Base-by-base conservation (phyloP, 164 flowering plant genomes). In the Warburgia ugandensis region DNA sequence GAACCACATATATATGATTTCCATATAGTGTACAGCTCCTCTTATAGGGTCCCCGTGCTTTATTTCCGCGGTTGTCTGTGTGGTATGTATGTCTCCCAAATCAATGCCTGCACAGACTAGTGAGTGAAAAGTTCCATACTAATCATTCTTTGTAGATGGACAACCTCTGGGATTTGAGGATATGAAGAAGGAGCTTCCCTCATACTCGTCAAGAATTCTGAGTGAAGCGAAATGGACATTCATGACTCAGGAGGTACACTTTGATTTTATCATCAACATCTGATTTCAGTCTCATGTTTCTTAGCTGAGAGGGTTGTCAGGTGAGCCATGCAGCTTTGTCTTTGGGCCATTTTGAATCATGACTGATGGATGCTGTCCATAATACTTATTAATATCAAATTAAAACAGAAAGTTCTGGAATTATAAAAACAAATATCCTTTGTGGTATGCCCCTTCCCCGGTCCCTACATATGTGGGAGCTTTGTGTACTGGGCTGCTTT, bases 31-130 rank as follows among this genome's bases (percentile, higher is more conserved):
- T 78, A 91, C 71, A 81, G 80, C 54, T 23, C 61, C 22, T 79
- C 98, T 6, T 91, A 74, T 61, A 69, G 66, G 63, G 92, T 84
- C 53, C 97, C 95, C 9, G 83, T 87, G 64, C 84, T 91, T 17
- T 87, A 77, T 54, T 83, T 87, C 49, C 87, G 80, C 12, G 87
- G 73, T 23, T 78, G 74, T 50, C 39, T 38, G 45, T 56, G 62
- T 52, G 87, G 97, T 81, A 77, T 54, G 83, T 68, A n/a, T 23
- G 30, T 50, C 17, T 48, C 28, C 32, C 12, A 21, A 7, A 28
- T 21, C n/a, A n/a, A 38, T 36, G 31, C 20, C 17, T 46, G 22
- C 31, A 35, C 16, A 46, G 33, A 32, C 10, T 17, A n/a, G 29
- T 12, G 27, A 45, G 14, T 45, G 48, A 3, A n/a, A 11, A 20